Percentiles rank a stretch among this genome's conserved stretches.
Evolutionary conservation across 805 yeast genomes (phyloP).

Genomic region (Scheffersomyces coipomensis): DNA sequence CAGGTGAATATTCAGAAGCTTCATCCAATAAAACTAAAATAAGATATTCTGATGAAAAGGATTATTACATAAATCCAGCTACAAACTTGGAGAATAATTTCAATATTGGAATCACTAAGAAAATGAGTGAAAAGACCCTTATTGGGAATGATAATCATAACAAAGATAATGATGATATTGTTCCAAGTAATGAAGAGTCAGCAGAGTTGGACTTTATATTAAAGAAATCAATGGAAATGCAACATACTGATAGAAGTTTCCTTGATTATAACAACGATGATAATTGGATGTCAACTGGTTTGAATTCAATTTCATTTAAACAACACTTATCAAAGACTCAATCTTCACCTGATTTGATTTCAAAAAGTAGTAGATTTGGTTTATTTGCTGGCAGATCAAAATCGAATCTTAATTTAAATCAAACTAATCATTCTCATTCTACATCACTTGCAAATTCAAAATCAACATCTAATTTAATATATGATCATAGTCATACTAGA

Average conservation of each 20-base stretch:
- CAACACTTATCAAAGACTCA: background rate
- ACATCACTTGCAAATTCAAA: background rate
- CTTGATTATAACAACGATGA: background rate
- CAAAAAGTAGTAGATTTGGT: background rate
- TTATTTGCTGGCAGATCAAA: background rate
- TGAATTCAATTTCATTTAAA: background rate
- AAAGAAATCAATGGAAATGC: background rate
- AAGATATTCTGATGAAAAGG: background rate
- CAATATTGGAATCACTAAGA: background rate
- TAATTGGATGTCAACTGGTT: constrained; percentile 1
- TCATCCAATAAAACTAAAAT: background rate
- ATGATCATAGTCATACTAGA: background rate
- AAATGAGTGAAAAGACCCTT: background rate
- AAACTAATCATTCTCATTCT: too few species aligned
- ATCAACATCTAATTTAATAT: background rate
- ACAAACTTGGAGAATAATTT: background rate
- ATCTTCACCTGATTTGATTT: background rate
- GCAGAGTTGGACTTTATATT: background rate
- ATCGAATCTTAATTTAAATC: background rate
- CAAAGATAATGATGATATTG: background rate
- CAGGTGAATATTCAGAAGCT: background rate
- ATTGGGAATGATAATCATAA: background rate
- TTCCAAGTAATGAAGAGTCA: background rate
- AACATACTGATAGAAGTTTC: background rate
- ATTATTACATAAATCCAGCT: background rate